Evolutionary conservation across 2,329 filamentous ascomycete genomes (phyloP), one percentile per base, ranked within the genome.

Genomic region (Fusarium nanum): DNA sequence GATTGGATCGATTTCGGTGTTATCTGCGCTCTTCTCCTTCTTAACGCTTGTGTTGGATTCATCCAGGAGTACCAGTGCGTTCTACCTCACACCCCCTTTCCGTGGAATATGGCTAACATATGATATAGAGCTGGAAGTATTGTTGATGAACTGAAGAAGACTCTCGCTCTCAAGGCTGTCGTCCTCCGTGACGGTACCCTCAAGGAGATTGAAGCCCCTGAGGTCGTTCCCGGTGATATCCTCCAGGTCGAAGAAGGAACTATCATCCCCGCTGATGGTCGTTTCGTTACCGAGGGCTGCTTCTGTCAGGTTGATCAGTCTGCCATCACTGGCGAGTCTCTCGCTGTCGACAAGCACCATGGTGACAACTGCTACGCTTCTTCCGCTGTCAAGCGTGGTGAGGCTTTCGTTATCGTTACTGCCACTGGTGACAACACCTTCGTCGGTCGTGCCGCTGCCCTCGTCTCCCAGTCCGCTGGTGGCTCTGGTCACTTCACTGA

Each of bases 1-100:
- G 92, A 96, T 76, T 97, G 93, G 93, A 92, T 97, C 71, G 93
- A 97, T 84, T 95, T 97, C 77, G 93, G 93, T 86, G 93, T 97
- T 77, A 97, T 97, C 74, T 93, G 91, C 81, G 93, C 84, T 77
- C 86, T 97, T 53, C 87, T 97, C 12, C 80, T 97, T 72, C 91
- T 97, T 71, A 97, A 97, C 83, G 93, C 93, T 44, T 84, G 83
- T 70, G 93, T 97, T 70, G 93, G 93, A 83, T 97, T 97, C 82
- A 85, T 94, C 64, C 93, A 97, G 81, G 93, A 97, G 83, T 97
- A 87, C 82, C 93, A 97, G n/a, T n/a, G n/a, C n/a, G n/a, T n/a
- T n/a, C n/a, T n/a, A n/a, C n/a, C n/a, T n/a, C n/a, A n/a, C n/a
- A n/a, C n/a, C n/a, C n/a, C n/a, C n/a, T n/a, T n/a, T n/a, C n/a